phyloP scores from a whole-genome alignment of 179 eudicot species.

The Heliamphora pulchella region DNA sequence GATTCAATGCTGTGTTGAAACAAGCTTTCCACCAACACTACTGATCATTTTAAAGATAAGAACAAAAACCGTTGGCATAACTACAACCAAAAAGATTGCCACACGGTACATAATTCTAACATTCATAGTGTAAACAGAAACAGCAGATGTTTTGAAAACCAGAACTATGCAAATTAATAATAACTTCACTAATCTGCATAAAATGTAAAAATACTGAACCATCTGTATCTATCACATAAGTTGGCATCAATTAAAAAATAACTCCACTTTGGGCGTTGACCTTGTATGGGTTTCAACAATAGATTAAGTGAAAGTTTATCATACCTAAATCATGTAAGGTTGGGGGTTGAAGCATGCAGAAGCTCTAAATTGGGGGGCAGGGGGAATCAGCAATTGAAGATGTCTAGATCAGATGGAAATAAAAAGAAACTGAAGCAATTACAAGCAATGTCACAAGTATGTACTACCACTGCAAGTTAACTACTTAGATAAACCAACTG shows the following conservation, averaged over 20 bases:
- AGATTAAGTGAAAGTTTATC: too few relatives aligned
- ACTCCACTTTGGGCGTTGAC: background rate
- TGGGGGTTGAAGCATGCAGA: background rate
- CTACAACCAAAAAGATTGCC: background rate
- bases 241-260: background rate
- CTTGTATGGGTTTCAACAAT: too few relatives aligned
- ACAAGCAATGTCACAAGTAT: background rate
- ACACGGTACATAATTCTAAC: background rate
- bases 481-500: background rate
- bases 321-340: background rate
- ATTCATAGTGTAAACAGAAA: background rate
- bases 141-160: background rate
- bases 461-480: background rate
- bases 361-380: background rate
- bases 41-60: background rate
- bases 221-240: background rate
- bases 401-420: background rate
- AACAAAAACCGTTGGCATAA: background rate
- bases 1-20: background rate
- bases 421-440: background rate
- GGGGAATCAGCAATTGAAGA: background rate
- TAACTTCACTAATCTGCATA: background rate
- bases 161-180: background rate
- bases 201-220: background rate
- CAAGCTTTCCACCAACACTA: background rate